Percentiles rank a stretch among this genome's conserved stretches.
Conservation (phyloP, 2,329 filamentous ascomycete genomes). For the Herpomyces periplanetae region DNA sequence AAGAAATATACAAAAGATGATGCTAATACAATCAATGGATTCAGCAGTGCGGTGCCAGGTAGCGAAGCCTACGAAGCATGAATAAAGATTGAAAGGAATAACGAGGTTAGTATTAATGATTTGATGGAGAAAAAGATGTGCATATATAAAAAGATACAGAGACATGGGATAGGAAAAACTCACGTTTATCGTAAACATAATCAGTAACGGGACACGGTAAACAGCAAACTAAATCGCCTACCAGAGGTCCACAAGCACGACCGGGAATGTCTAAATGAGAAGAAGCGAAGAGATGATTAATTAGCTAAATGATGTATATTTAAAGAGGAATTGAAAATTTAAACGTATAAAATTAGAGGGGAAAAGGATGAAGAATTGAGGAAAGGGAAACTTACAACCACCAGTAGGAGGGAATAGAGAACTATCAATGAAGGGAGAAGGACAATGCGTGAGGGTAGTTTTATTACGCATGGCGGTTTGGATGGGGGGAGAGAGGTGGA, state of each 20-base stretch:
- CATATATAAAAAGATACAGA: too few relatives aligned
- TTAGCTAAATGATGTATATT: constrained; percentile 8
- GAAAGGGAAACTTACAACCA: constrained; percentile 18
- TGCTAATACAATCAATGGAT: constrained; percentile 38
- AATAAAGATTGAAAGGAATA: constrained; percentile 1
- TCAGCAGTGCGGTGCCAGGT: constrained; percentile 24
- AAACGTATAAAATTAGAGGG: constrained; percentile 10
- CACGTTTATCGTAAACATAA: constrained; percentile 23
- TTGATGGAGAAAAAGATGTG: too few relatives aligned
- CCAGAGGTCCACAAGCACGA: background rate
- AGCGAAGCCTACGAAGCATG: constrained; percentile 10
- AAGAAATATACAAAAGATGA: constrained; percentile 30
- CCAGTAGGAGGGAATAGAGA: constrained; percentile 16
- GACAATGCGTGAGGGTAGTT: too few relatives aligned
- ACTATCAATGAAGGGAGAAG: constrained; percentile 25
- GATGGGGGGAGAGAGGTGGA: too few relatives aligned
- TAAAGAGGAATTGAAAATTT: constrained; percentile 17
- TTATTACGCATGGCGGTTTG: too few relatives aligned
- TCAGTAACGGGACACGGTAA: constrained; percentile 57
- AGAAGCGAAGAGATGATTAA: constrained; percentile 10
- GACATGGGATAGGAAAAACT: constrained; percentile 3
- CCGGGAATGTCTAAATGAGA: background rate
- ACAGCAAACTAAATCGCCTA: constrained; percentile 20
- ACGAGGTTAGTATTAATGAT: too few relatives aligned
- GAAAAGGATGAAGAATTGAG: constrained; percentile 6